Evolutionary conservation across 2,329 filamentous ascomycete species (phyloP), one percentile per base, ranked within the genome.

Genomic region (Helotiales sp.): DNA sequence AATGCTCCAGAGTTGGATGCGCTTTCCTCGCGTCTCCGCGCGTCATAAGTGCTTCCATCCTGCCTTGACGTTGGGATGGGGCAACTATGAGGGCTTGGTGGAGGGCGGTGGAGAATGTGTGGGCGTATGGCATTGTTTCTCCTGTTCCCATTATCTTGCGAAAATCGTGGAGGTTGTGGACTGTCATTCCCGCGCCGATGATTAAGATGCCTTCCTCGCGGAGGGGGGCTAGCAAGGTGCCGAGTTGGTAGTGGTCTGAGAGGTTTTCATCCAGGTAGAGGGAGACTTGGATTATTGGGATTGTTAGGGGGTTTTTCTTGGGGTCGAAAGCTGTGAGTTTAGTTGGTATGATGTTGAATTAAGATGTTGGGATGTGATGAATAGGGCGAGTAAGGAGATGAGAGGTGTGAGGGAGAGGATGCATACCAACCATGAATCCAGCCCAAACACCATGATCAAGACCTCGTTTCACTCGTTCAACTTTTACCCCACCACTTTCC

Each of bases 391-490:
- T n/a, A n/a, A n/a, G n/a, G n/a, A 54, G 33, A 30, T 54, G 27
- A 42, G 15, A 13, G 19, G 25, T 33, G 38, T 15, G 29, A 42
- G 25, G 54, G 54, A 59, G 53, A 49, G 7, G 46, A 31, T 49
- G 52, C 57, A 22, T 58, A 62, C 60, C 60, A 54, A 55, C 60
- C 5, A 60, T 80, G 70, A 91, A 90, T 17, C 84, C 83, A 1
- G 82, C 85, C 80, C 54, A 91, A 24, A 91, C 87, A 19, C 89
- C 89, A 69, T 92, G 89, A 66, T 92, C 89, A 1, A 91, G 76
- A 0, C 88, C 89, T 48, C 88, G 77, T 52, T 82, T 79, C 1
- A 85, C 81, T 2, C 81, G 81, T 62, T 83, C 75, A 1, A 83
- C 81, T 57, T 82, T 75, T 63, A 90, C 86, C 2, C 82, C 84